Percentiles rank a stretch among this genome's conserved stretches.
Evolutionary conservation across 2,329 filamentous ascomycete genomes (phyloP).

Genomic region (Calcarisporium arbuscula): DNA sequence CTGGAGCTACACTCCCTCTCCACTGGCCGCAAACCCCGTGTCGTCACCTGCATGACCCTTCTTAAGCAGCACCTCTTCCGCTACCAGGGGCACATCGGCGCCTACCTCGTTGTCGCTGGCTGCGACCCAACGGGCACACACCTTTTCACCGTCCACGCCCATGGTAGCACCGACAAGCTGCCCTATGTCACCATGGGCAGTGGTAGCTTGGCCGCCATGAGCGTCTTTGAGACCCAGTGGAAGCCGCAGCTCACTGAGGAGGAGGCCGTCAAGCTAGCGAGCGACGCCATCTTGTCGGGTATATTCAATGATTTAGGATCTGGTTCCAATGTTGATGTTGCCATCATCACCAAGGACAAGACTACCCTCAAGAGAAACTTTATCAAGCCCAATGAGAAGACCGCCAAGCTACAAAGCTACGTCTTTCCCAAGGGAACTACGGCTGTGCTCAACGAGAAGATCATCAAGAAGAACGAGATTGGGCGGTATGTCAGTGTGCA

Average conservation of each 20-base stretch:
- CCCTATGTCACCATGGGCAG: constrained; percentile 99
- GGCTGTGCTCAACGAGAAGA: constrained; percentile 89
- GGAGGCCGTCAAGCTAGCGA: constrained; percentile 74
- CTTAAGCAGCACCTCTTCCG: constrained; percentile 99
- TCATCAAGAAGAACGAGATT: constrained; percentile 90
- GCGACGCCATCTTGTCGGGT: constrained; percentile 88
- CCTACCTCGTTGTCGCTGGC: constrained; percentile 94
- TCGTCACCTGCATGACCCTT: constrained; percentile 99
- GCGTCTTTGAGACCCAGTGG: constrained; percentile 96
- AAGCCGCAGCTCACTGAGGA: constrained; percentile 69
- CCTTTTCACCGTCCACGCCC: constrained; percentile 96
- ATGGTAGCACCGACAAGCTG: constrained; percentile 96
- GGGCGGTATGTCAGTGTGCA: constrained; percentile 90
- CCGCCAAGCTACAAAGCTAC: constrained; percentile 89
- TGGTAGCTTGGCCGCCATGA: constrained; percentile 93
- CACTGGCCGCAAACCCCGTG: constrained; percentile 91
- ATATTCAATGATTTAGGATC: constrained; percentile 98
- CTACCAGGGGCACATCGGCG: constrained; percentile 95
- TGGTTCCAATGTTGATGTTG: constrained; percentile 95
- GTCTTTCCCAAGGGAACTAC: constrained; percentile 88
- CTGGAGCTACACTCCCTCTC: constrained; percentile 95
- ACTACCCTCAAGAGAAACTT: constrained; percentile 89
- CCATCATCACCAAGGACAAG: constrained; percentile 92
- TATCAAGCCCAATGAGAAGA: constrained; percentile 87
- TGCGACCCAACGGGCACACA: constrained; percentile 93